These are phyloP conservation scores for Telopea speciosissima DNA, from an alignment of 177 flowering plant species.

Conservation along the genomic window DNA sequence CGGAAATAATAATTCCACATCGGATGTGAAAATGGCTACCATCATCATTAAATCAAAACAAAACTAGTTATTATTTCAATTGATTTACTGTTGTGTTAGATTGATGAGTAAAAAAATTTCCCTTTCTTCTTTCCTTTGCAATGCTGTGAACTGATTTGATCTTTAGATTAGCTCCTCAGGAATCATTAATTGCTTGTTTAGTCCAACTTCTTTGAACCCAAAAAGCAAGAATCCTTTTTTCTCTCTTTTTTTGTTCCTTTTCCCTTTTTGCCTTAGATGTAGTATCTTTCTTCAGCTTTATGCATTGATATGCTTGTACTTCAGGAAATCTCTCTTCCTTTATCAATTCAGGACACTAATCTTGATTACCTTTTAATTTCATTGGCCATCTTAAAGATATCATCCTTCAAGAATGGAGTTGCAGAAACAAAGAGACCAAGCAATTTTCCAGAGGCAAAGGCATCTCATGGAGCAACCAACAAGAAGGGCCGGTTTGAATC, in stretches of 20 bases:
- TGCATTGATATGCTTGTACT: conserved; percentile 2
- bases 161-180: too few species aligned
- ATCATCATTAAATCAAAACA: too few species aligned
- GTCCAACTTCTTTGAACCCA: too few species aligned
- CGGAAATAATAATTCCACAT: too few species aligned
- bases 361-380: conserved; percentile 10
- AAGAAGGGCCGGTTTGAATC: conserved; percentile 75
- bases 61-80: too few species aligned
- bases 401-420: conserved; percentile 33
- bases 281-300: conserved; percentile 30
- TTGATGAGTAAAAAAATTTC: too few species aligned
- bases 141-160: too few species aligned
- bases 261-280: not conserved
- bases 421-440: conserved; percentile 48
- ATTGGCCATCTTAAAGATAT: conserved; percentile 18
- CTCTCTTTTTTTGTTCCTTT: not conserved
- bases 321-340: not conserved
- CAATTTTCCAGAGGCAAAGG: conserved; percentile 31
- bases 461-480: conserved; percentile 40
- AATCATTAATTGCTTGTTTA: too few species aligned
- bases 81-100: too few species aligned
- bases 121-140: too few species aligned
- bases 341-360: conserved; percentile 3
- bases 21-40: too few species aligned
- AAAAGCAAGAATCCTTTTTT: not conserved